Conservation (phyloP, 2,329 filamentous ascomycete genomes). For the Diaporthe nobilis region DNA sequence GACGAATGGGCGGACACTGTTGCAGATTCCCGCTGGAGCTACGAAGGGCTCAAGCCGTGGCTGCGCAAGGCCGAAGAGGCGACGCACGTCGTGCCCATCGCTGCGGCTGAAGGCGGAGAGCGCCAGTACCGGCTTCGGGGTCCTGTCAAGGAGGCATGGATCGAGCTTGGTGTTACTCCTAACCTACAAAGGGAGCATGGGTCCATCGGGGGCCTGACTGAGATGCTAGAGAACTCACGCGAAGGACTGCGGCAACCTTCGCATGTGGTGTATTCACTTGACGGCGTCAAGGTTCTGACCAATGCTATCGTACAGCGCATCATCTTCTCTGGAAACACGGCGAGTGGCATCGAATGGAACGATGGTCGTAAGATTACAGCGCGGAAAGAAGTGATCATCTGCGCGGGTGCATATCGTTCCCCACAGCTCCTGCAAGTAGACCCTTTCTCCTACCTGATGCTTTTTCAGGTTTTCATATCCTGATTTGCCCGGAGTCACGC, state of each 20-base stretch:
- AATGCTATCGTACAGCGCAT: conserved; percentile 46
- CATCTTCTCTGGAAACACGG: conserved; percentile 39
- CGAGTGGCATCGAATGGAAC: conserved; percentile 48
- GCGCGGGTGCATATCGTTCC: conserved; percentile 53
- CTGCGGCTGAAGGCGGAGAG: conserved; percentile 43
- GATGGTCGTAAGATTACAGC: conserved; percentile 49
- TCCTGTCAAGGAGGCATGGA: conserved; percentile 54
- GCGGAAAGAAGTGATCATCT: conserved; percentile 53
- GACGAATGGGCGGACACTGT: conserved; percentile 45
- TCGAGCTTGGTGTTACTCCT: conserved; percentile 54
- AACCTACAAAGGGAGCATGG: conserved; percentile 49
- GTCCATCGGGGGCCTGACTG: conserved; percentile 52
- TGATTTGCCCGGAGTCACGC: too few species aligned
- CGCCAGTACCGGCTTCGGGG: conserved; percentile 57
- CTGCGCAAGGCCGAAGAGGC: conserved; percentile 57
- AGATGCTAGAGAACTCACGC: conserved; percentile 47
- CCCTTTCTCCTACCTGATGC: too few species aligned
- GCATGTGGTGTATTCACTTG: conserved; percentile 47
- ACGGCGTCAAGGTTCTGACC: conserved; percentile 47
- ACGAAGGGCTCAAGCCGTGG: conserved; percentile 61
- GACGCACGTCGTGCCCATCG: conserved; percentile 50
- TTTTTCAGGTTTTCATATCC: too few species aligned
- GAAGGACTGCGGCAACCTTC: conserved; percentile 45
- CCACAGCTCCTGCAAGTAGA: conserved; percentile 50
- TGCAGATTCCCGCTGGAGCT: conserved; percentile 59